Base-by-base conservation (phyloP, 345 rosid genomes). In the Bruguiera parviflora region DNA sequence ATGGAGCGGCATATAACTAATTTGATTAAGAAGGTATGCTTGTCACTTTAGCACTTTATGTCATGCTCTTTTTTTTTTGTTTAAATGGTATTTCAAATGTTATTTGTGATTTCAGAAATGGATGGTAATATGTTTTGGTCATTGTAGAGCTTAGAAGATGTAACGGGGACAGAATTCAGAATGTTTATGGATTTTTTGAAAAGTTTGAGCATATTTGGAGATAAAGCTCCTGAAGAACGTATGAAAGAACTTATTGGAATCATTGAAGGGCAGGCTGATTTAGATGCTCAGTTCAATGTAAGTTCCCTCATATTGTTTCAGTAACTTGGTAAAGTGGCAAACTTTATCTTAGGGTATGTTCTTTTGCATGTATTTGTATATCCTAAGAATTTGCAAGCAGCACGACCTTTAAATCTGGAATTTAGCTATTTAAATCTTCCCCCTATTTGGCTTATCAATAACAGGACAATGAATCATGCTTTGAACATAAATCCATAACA, bases 161-260 rank as follows among this genome's bases (percentile, higher is more conserved):
- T 96, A 74, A 92, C 98, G 63, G 99, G 96, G 75, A 90, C 89
- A 21, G 99, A 96, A 63, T 96, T 96, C 75, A 90, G 86, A 79
- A 96, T 96, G 99, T 96, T 96, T 73, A 89, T 92, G 95, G 99
- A 96, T 78, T 96, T 96, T 84, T 77, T 96, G 70, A 92, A 84
- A 80, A 82, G 86, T 76, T 85, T 96, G 78, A 89, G 81, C 79
- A 84, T 96, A 74, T 96, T 90, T 86, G 99, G 99, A 69, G 96
- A 82, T 46, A 89, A 92, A 83, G 98, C 97, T 68, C 92, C 97
- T 77, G 86, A 80, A 29, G 98, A 92, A 78, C 90, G 96, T 68
- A 87, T 92, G 94, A 92, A 85, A 69, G 99, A 96, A 72, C 98
- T 96, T 53, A 84, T 88, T 75, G 94, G 79, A 71, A 81, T 96